Base-by-base conservation (phyloP, 2,329 filamentous ascomycete genomes). In the Microthyrium microscopicum region DNA sequence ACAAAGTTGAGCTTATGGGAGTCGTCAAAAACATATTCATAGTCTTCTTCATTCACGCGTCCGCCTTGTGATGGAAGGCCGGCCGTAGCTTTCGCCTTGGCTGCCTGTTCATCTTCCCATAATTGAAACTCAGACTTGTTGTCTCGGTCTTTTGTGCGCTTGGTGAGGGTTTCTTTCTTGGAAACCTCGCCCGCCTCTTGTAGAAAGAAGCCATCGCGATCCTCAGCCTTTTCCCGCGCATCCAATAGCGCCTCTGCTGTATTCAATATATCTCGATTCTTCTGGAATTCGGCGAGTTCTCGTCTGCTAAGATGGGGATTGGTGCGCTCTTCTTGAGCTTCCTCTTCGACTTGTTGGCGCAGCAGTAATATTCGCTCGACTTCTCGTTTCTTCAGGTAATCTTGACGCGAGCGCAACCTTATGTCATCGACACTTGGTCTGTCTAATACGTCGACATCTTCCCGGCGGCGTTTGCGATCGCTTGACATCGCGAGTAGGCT, bases 41-140 rank as follows among this genome's bases (percentile, higher is more conserved):
- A 98, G 38, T 91, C 77, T 9, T 75, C 75, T 42, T 84, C 75
- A 33, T 85, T 75, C 11, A 79, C 73, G 22, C 76, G 68, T n/a
- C n/a, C n/a, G n/a, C n/a, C n/a, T 48, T 91, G 82, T 0, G 73
- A 60, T 34, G 73, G 33, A 8, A 37, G 71, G 42, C 72, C 67
- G 38, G 92, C 83, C 51, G 93, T 84, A 1, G 82, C 75, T 51
- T 87, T 89, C 5, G 83, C 85, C 53, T 91, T 91, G 36, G 75
- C 68, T 1, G 78, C 70, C 56, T 95, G 87, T 50, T 95, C 87
- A 37, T 73, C 63, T 52, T 98, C 89, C 87, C 87, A 98, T 48
- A 93, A 81, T 40, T 98, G 85, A 41, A 93, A 80, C 52, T 98
- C 89, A 0, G 84, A 93, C 37, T 93, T 72, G 46, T 91, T 81